Conservation (phyloP, 495 filamentous ascomycete genomes). For the Tuber magnatum region DNA sequence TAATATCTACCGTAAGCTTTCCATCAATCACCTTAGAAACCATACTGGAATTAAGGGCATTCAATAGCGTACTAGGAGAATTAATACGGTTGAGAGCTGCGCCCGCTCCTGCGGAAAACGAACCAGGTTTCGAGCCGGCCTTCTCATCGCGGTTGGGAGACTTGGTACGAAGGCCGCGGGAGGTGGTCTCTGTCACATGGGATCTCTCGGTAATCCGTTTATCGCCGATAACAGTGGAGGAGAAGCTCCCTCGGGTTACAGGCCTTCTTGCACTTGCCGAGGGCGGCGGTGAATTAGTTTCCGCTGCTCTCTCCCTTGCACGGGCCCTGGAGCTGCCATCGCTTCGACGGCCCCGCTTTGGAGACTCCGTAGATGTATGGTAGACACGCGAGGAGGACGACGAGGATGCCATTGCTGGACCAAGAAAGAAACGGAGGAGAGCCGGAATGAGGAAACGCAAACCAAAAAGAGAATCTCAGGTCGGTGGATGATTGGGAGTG, state of each 20-base stretch:
- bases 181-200: conserved; percentile 48
- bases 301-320: conserved; percentile 12
- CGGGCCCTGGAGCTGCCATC: conserved; percentile 22
- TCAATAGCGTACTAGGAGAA: conserved; percentile 2
- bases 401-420: conserved; percentile 30
- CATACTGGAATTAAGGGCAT: background rate
- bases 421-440: background rate
- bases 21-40: conserved; percentile 14
- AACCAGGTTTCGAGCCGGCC: conserved; percentile 19
- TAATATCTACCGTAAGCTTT: conserved; percentile 20
- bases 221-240: conserved; percentile 13
- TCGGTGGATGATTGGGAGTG: background rate
- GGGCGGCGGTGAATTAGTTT: conserved; percentile 14
- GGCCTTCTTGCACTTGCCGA: conserved; percentile 12
- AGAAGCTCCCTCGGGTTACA: conserved; percentile 8
- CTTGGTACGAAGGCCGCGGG: conserved; percentile 23
- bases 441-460: background rate
- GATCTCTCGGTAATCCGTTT: conserved; percentile 47
- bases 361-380: conserved; percentile 13
- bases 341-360: conserved; percentile 11
- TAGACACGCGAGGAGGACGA: conserved; percentile 29
- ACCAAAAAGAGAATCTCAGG: background rate
- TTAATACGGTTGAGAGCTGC: conserved; percentile 10
- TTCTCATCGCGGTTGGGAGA: conserved; percentile 20
- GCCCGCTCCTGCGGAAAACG: conserved; percentile 20